Conservation (phyloP, 23 red algal species). For the Cyanidiococcus yangmingshanensis region DNA sequence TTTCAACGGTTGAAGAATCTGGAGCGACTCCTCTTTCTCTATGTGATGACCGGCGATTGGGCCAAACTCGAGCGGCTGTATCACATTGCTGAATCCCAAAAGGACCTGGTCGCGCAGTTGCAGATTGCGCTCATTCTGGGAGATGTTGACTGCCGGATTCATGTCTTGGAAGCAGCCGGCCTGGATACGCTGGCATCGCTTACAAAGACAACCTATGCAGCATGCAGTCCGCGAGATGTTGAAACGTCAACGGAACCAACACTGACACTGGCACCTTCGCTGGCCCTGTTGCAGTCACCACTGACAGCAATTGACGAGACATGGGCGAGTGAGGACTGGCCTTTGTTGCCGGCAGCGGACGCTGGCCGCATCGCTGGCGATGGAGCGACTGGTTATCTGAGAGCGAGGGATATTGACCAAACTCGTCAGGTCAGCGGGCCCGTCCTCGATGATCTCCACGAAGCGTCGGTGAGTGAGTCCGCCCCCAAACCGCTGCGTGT, state of each 20-base stretch:
- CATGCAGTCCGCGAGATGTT: slow-evolving; percentile 37
- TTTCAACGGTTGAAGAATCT: slow-evolving; percentile 73
- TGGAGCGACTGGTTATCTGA: slow-evolving; percentile 59
- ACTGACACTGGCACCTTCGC: slow-evolving; percentile 3
- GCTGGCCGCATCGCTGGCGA: slow-evolving; percentile 47
- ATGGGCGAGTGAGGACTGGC: slow-evolving; percentile 42
- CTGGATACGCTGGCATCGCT: slow-evolving; percentile 59
- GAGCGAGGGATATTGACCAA: slow-evolving; percentile 63
- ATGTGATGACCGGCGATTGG: slow-evolving; percentile 87
- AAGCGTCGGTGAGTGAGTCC: slow-evolving; percentile 46
- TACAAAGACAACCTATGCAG: slow-evolving; percentile 43
- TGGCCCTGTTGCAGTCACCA: slow-evolving; percentile 39
- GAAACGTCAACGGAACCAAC: slow-evolving; percentile 19
- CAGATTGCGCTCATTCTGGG: slow-evolving; percentile 84
- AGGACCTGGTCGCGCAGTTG: slow-evolving; percentile 60
- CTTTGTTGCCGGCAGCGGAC: slow-evolving; percentile 39
- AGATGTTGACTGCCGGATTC: slow-evolving; percentile 40
- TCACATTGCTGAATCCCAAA: slow-evolving; percentile 69
- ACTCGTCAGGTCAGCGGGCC: background rate
- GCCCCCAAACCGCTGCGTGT: background rate
- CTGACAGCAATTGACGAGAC: slow-evolving; percentile 40
- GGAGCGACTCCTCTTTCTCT: slow-evolving; percentile 75
- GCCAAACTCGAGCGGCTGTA: slow-evolving; percentile 73
- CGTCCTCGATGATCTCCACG: slow-evolving; percentile 71
- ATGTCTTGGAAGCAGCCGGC: slow-evolving; percentile 60